These are phyloP conservation scores for Exidia glandulosa DNA, from an alignment of 768 basidiomycete species.

Conservation along the genomic window DNA sequence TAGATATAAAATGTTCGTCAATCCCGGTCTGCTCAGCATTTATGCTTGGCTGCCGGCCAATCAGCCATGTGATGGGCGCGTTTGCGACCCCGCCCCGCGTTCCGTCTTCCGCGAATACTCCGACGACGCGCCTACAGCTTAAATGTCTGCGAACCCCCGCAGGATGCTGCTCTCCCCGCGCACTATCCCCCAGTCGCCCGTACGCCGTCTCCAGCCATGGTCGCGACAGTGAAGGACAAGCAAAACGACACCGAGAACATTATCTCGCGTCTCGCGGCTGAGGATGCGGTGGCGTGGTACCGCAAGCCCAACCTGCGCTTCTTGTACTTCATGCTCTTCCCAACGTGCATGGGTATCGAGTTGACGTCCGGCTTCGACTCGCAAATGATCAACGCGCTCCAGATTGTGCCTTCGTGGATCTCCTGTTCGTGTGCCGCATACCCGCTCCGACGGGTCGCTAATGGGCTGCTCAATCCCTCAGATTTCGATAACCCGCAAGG, in stretches of 20 bases:
- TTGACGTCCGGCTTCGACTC: conserved; percentile 56
- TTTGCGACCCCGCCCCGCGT: too few relatives aligned
- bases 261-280: conserved; percentile 23
- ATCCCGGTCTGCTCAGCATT: too few relatives aligned
- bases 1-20: too few relatives aligned
- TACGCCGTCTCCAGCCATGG: too few relatives aligned
- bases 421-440: conserved; percentile 40
- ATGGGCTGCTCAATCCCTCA: conserved; percentile 11
- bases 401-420: conserved; percentile 48
- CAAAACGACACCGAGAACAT: conserved; percentile 1
- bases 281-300: conserved; percentile 52
- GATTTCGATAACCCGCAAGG: conserved; percentile 47
- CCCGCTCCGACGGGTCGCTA: too few relatives aligned
- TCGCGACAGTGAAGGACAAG: too few relatives aligned
- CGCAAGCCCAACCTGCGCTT: conserved; percentile 45
- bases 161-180: not conserved
- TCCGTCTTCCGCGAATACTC: not conserved
- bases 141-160: not conserved
- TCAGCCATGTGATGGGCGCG: too few relatives aligned
- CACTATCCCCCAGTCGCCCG: not conserved
- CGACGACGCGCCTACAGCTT: not conserved
- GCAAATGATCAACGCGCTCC: conserved; percentile 53
- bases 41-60: too few relatives aligned
- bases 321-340: conserved; percentile 46
- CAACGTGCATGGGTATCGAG: conserved; percentile 51